Base-by-base conservation (phyloP, 305 asterid genomes). In the Solanum hybrid region DNA sequence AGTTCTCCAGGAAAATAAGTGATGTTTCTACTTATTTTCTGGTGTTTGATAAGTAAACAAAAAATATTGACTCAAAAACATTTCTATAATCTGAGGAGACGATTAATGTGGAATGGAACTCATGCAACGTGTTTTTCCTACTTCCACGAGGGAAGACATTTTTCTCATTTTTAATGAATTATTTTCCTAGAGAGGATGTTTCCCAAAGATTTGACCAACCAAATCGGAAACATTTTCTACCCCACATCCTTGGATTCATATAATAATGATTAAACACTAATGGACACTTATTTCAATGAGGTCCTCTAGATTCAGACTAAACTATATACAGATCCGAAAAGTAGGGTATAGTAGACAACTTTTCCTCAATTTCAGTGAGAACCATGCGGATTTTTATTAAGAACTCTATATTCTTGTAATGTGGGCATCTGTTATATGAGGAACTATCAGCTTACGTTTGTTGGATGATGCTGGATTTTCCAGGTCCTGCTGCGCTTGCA, bases 401-500 rank as follows among this genome's bases (percentile, higher is more conserved):
- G 11, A 82, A 42, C 87, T 82, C 35, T 28, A 40, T 26, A 5
- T 29, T 80, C 64, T 36, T 80, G 86, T 80, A 24, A 6, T 80
- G 26, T 37, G 86, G n/a, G 64, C 6, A 16, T 80, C n/a, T 36
- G 51, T 80, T 80, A 37, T 37, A 11, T 37, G 64, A 80, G 86
- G 61, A 80, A 80, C 12, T 80, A 80, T 37, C 14, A 5, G 39
- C 31, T 74, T 22, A 74, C 13, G 11, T 35, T 57, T 37, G 64
- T 37, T 80, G 87, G 86, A 75, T 83, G 84, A 67, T 80, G 9
- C 84, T 86, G 82, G 86, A 89, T 74, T 90, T 89, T 91, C 40
- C 88, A 95, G 99, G 95, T 84, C 92, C 87, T 90, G 86, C 91
- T 78, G 92, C 84, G 46, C 90, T 94, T 83, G 91, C 74, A 64